A percentile compares a stretch with the other conserved stretches of the same genome.
Conservation (phyloP, 495 filamentous ascomycete genomes). For the Neurospora hispaniola region DNA sequence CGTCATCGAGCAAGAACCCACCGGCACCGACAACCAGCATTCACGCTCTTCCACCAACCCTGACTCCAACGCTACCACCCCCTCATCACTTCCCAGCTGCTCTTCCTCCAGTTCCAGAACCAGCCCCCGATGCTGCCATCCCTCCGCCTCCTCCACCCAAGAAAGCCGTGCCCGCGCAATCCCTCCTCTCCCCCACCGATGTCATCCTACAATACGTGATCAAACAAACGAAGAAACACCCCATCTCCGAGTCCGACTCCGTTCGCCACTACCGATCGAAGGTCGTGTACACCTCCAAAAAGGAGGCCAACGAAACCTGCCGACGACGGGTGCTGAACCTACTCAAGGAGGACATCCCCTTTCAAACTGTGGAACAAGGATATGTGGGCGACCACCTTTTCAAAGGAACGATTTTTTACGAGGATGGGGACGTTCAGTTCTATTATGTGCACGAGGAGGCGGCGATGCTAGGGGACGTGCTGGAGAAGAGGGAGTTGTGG, state of each 20-base stretch:
- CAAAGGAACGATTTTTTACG: not conserved
- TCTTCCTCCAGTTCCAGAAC: not conserved
- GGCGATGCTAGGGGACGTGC: not conserved
- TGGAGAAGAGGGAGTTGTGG: not conserved
- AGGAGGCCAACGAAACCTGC: not conserved
- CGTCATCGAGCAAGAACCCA: not conserved
- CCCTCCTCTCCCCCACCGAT: not conserved
- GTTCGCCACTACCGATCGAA: not conserved
- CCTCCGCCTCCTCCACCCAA: not conserved
- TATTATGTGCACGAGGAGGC: slow-evolving; percentile 5
- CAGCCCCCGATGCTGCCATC: not conserved
- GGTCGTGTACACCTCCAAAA: not conserved
- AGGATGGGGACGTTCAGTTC: not conserved
- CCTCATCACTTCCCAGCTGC: not conserved
- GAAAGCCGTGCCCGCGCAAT: not conserved
- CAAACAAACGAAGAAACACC: not conserved
- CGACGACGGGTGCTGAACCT: not conserved
- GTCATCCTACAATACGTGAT: slow-evolving; percentile 2
- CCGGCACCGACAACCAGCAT: not conserved
- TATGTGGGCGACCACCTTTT: not conserved
- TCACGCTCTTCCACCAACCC: not conserved
- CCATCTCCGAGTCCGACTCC: not conserved
- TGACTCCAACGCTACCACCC: not conserved
- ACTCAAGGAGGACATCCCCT: too few species aligned
- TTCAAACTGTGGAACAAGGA: too few species aligned